Evolutionary conservation across 129 eudicot genomes (phyloP), one percentile per base, ranked within the genome.

Genomic region (Flaveria sonorensis): DNA sequence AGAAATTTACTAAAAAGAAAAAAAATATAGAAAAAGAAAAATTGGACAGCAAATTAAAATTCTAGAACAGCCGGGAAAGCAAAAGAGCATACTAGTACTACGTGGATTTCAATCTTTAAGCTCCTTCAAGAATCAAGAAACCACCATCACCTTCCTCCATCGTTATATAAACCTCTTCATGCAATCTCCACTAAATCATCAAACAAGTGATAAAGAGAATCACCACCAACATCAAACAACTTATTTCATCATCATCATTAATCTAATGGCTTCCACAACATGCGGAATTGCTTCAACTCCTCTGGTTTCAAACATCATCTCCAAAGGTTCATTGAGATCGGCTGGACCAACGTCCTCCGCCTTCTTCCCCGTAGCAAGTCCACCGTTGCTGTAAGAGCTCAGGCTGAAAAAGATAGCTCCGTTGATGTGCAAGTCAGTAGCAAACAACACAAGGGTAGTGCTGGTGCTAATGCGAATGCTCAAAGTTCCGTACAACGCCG

Each of bases 371-470:
- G 43, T 43, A 40, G 43, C 50, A 7, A 57, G 52, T 18, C 68
- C 40, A 0, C 82, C 3, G 61, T 50, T 0, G 75, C 24, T 0
- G 75, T 84, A 0, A 69, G 43, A 82, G 96, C 96, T 74, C 91
- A 92, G 57, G 75, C 85, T 30, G 74, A 72, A 52, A 85, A 85
- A 0, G 28, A 69, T 55, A 32, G 82, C 24, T 65, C 92, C 3
- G 80, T 92, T 4, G 92, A 92, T 57, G 93, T 92, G 46, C 80
- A 79, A 12, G 74, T 63, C 56, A 79, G 65, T 55, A 76, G 42
- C 42, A 78, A 63, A 64, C 83, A 73, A n/a, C 30, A 20, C 56
- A 73, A 73, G 73, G 79, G 52, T 19, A 57, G 55, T 30, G 11
- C 20, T 19, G 2, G 10, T 14, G 6, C 66, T 4, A 18, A 6